Conservation (phyloP, 768 basidiomycete species). For the Albatrellus ellisii region DNA sequence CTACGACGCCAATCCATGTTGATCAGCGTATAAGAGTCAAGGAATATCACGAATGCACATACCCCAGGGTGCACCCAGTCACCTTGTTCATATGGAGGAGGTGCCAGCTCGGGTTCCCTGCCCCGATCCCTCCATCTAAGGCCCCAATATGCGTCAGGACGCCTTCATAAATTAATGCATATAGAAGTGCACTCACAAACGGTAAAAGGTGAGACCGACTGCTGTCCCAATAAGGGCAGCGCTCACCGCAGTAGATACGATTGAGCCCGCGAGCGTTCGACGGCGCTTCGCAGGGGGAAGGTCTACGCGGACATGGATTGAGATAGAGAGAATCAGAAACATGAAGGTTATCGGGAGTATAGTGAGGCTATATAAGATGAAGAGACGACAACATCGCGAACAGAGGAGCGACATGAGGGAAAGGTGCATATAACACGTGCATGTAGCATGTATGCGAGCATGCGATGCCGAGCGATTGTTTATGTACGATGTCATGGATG, state of each 20-base stretch:
- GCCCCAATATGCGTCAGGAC: not conserved
- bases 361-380: conserved; percentile 29
- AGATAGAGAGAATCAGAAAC: conserved; percentile 18
- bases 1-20: not conserved
- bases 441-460: not conserved
- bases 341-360: conserved; percentile 11
- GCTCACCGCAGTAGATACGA: conserved; percentile 73
- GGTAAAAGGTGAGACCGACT: conserved; percentile 77
- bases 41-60: not conserved
- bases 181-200: conserved; percentile 47
- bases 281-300: conserved; percentile 67
- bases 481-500: conserved; percentile 1
- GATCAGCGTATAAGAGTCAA: too few species aligned
- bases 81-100: conserved; percentile 52
- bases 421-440: conserved; percentile 11
- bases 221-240: conserved; percentile 81
- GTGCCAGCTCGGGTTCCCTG: conserved; percentile 30
- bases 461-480: not conserved
- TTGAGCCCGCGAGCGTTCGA: conserved; percentile 68
- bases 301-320: conserved; percentile 36
- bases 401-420: conserved; percentile 10
- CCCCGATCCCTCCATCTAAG: conserved; percentile 70
- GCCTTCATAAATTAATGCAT: not conserved
- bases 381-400: conserved; percentile 20
- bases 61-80: conserved; percentile 28